Evolutionary conservation across 176 grass and related monocot species (phyloP).

Genomic region (Musa troglodytarum): DNA sequence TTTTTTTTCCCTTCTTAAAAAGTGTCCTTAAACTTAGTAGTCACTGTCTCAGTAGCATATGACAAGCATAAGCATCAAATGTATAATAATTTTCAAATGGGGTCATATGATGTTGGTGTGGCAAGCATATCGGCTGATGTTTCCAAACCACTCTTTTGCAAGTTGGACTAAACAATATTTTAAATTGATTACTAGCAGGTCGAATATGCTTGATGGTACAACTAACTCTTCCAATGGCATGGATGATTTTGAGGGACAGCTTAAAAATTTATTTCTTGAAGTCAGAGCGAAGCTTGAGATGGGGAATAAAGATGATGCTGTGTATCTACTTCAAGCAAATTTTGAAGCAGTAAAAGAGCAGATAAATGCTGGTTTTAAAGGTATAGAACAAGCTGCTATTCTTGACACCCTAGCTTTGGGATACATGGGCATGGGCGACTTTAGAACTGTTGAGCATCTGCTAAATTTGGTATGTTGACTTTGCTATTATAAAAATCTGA

Average conservation of each 20-base stretch:
- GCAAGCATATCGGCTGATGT: no score
- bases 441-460: slow-evolving; percentile 22
- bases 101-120: no score
- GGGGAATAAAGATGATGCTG: slow-evolving; percentile 22
- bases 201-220: slow-evolving; percentile 24
- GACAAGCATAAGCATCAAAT: no score
- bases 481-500: neutral
- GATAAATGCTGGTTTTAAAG: slow-evolving; percentile 25
- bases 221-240: slow-evolving; percentile 9
- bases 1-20: no score
- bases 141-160: slow-evolving; percentile 1
- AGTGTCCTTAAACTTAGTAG: no score
- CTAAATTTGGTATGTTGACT: slow-evolving; percentile 18
- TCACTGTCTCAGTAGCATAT: no score
- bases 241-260: slow-evolving; percentile 19
- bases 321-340: slow-evolving; percentile 32
- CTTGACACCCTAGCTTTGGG: slow-evolving; percentile 36
- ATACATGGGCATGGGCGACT: slow-evolving; percentile 22
- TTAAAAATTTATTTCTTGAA: slow-evolving; percentile 32
- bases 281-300: slow-evolving; percentile 26
- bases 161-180: slow-evolving; percentile 3
- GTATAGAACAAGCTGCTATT: slow-evolving; percentile 36
- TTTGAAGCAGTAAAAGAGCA: slow-evolving; percentile 30
- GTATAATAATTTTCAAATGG: no score
- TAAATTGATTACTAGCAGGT: slow-evolving; percentile 20